phyloP scores from a whole-genome alignment of 257 asterid species.

The Nicotiana benthamiana region DNA sequence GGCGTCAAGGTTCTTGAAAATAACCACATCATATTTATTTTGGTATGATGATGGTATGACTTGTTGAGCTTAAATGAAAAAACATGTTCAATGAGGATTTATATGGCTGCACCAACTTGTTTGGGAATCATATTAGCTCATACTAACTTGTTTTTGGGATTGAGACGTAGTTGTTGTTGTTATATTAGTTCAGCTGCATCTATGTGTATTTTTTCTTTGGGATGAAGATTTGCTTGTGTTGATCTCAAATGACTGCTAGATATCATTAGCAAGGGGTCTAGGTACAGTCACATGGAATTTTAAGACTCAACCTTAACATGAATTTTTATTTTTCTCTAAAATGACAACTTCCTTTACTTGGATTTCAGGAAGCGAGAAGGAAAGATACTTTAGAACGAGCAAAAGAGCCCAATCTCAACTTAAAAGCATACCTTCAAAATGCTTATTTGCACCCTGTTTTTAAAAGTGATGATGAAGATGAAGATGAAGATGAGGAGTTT shows the following conservation, averaged over 20 bases:
- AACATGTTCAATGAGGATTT: too few relatives aligned
- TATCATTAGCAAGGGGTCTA: background rate
- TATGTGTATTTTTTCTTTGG: background rate
- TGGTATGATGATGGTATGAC: too few relatives aligned
- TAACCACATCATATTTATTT: too few relatives aligned
- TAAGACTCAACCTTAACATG: background rate
- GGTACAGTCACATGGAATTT: background rate
- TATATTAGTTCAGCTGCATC: too few relatives aligned
- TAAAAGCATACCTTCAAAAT: conserved; percentile 56
- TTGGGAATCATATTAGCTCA: too few relatives aligned
- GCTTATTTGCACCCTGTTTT: conserved; percentile 80
- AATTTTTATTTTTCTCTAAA: background rate
- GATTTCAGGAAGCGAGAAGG: conserved; percentile 82
- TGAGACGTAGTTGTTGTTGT: too few relatives aligned
- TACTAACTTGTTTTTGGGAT: too few relatives aligned
- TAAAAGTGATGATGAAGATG: conserved; percentile 39
- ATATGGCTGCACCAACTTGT: too few relatives aligned
- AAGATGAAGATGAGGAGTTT: conserved; percentile 16
- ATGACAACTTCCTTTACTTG: background rate
- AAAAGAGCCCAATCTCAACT: conserved; percentile 61
- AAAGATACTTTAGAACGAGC: conserved; percentile 85
- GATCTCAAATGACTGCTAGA: background rate
- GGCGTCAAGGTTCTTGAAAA: too few relatives aligned
- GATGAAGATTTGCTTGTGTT: background rate
- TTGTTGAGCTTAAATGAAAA: too few relatives aligned